phyloP scores from a whole-genome alignment of 176 grass and related monocot species.

The Eragrostis nindensis region DNA sequence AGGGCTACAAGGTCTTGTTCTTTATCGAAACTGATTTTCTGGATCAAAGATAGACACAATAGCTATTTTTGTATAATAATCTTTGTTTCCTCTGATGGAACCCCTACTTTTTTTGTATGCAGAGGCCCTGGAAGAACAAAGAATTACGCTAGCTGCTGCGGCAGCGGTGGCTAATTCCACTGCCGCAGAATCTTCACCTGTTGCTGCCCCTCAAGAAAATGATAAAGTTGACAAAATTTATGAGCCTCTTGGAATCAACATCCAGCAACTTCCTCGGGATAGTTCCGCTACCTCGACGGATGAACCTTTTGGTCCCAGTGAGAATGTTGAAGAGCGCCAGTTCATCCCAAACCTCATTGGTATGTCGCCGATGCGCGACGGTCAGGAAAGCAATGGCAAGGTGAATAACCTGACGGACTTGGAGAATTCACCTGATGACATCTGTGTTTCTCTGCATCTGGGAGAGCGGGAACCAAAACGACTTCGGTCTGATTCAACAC shows the following conservation, averaged over 20 bases:
- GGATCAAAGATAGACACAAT: constrained; percentile 3
- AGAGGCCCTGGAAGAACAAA: constrained; percentile 87
- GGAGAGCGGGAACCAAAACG: constrained; percentile 74
- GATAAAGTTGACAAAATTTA: constrained; percentile 74
- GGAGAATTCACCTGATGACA: constrained; percentile 55
- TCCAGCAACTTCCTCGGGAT: constrained; percentile 48
- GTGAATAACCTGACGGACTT: constrained; percentile 42
- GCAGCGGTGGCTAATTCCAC: constrained; percentile 59
- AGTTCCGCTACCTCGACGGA: constrained; percentile 47
- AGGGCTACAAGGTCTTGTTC: constrained; percentile 67
- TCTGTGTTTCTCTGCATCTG: constrained; percentile 66
- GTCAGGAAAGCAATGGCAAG: constrained; percentile 48
- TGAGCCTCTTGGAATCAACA: constrained; percentile 69
- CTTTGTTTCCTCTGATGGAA: constrained; percentile 33
- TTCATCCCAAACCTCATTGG: constrained; percentile 79
- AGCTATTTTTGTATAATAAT: constrained; percentile 20
- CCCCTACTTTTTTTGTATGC: constrained; percentile 8
- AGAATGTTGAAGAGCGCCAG: constrained; percentile 79
- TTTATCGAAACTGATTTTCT: constrained; percentile 23
- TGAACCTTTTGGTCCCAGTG: constrained; percentile 36
- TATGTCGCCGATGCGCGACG: constrained; percentile 54
- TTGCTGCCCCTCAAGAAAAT: constrained; percentile 39
- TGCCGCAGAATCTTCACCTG: constrained; percentile 63
- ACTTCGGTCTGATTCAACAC: constrained; percentile 47
- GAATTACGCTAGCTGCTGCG: constrained; percentile 55